Conservation (phyloP, 139 green algal species). For the Bryopsis sp. region DNA sequence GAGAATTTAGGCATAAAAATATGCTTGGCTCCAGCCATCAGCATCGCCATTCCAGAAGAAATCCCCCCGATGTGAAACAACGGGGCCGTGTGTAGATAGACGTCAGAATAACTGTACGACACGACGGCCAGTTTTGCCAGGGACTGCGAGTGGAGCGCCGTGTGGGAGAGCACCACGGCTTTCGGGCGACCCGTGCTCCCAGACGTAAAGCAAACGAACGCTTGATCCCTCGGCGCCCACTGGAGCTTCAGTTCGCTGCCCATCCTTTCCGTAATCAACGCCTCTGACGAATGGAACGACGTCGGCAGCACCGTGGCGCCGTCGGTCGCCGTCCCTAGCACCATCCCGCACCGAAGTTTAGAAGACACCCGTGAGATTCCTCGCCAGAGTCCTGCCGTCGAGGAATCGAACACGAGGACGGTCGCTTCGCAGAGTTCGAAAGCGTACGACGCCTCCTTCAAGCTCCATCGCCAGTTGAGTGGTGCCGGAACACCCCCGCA, state of each 20-base stretch:
- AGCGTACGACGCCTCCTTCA: conserved; percentile 20
- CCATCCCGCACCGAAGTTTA: neutral
- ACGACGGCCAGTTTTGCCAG: conserved; percentile 59
- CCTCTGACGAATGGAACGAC: neutral
- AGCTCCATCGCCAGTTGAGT: conserved; percentile 42
- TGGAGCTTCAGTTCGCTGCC: no score
- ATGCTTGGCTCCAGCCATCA: conserved; percentile 58
- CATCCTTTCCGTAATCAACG: neutral
- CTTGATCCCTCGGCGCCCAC: neutral
- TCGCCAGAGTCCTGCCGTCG: neutral
- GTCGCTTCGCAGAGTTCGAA: conserved; percentile 20
- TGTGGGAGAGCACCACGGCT: conserved; percentile 48
- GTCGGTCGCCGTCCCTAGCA: neutral
- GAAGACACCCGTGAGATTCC: neutral
- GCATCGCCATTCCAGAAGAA: conserved; percentile 58
- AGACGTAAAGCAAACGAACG: conserved; percentile 25
- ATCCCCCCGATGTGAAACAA: conserved; percentile 85
- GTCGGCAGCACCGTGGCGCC: neutral
- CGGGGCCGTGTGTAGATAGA: conserved; percentile 78
- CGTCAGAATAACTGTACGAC: conserved; percentile 52
- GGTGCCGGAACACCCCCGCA: conserved; percentile 34
- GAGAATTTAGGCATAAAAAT: conserved; percentile 38
- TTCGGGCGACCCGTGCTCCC: conserved; percentile 63
- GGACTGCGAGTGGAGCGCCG: conserved; percentile 56
- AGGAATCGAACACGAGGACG: neutral